phyloP scores from a whole-genome alignment of 1,284 basidiomycete genomes.

The Moesziomyces sp. region DNA sequence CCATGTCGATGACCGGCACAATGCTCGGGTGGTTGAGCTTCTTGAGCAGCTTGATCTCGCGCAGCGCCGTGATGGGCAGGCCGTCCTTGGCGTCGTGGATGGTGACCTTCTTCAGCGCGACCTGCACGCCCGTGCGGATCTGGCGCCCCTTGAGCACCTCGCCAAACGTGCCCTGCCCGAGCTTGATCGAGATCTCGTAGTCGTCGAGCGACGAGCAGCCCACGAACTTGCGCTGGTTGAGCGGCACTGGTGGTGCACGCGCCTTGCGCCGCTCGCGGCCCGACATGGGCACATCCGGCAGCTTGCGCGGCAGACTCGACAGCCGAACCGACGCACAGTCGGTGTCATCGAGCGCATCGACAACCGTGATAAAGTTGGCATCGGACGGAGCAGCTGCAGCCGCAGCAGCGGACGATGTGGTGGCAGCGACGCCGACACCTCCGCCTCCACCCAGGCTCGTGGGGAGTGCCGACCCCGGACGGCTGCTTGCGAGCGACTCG shows the following conservation, averaged over 20 bases:
- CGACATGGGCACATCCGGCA: conserved; percentile 1
- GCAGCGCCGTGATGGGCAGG: conserved; percentile 92
- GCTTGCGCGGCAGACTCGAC: conserved; percentile 35
- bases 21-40: conserved; percentile 85
- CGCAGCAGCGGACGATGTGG: neutral
- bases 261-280: conserved; percentile 38
- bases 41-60: conserved; percentile 98
- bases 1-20: conserved; percentile 91
- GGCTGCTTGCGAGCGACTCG: conserved; percentile 10
- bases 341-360: conserved; percentile 35
- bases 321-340: conserved; percentile 25
- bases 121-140: conserved; percentile 72
- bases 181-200: conserved; percentile 63
- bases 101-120: conserved; percentile 92
- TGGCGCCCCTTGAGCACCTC: conserved; percentile 68
- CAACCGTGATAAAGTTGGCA: conserved; percentile 14
- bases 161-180: conserved; percentile 65
- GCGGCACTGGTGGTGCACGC: conserved; percentile 37
- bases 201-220: conserved; percentile 61
- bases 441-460: conserved; percentile 1
- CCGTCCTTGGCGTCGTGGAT: conserved; percentile 97
- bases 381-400: conserved; percentile 6
- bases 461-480: conserved; percentile 12
- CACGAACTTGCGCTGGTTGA: conserved; percentile 55
- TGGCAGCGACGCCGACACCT: neutral